These are phyloP conservation scores for Lagenidium giganteum DNA, from an alignment of 352 stramenopile genomes.

Conservation along the genomic window DNA sequence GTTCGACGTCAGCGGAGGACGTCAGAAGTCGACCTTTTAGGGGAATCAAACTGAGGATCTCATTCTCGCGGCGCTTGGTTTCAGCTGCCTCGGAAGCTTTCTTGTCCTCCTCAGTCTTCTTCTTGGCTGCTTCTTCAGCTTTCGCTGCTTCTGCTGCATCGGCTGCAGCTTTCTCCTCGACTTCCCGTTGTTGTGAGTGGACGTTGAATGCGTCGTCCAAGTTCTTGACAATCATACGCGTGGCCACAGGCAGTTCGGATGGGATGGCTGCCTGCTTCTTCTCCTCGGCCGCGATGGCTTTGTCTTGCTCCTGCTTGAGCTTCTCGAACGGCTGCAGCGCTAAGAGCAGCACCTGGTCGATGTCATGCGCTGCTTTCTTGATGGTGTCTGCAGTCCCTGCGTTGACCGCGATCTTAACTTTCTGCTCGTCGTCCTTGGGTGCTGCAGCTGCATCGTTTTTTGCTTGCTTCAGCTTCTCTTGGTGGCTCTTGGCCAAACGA, in stretches of 20 bases:
- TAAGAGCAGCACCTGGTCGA: constrained; percentile 37
- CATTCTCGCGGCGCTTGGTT: constrained; percentile 24
- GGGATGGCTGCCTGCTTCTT: neutral
- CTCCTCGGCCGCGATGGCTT: constrained; percentile 8
- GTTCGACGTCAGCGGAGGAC: constrained; percentile 36
- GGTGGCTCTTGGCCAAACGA: constrained; percentile 16
- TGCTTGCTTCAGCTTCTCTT: too few species aligned
- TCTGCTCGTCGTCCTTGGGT: too few species aligned
- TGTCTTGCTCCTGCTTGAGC: constrained; percentile 24
- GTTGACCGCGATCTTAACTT: constrained; percentile 17
- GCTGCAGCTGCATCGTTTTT: constrained; percentile 2
- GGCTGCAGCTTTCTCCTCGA: constrained; percentile 26
- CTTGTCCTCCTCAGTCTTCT: constrained; percentile 29
- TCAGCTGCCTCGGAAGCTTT: constrained; percentile 27
- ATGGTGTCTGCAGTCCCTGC: constrained; percentile 18
- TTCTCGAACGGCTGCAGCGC: constrained; percentile 49
- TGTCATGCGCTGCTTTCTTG: constrained; percentile 29
- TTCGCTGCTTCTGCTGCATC: constrained; percentile 23
- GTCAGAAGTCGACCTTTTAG: constrained; percentile 37
- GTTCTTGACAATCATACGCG: constrained; percentile 8
- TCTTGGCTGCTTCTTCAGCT: constrained; percentile 30
- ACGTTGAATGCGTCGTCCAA: constrained; percentile 11
- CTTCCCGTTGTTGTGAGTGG: constrained; percentile 15
- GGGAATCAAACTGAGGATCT: constrained; percentile 41
- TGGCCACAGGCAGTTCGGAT: constrained; percentile 9